Percentiles rank a stretch among this genome's conserved stretches.
These are phyloP conservation scores for Blastobotrys ciferrii DNA, from an alignment of 1,139 yeast genomes.

Conservation along the genomic window DNA sequence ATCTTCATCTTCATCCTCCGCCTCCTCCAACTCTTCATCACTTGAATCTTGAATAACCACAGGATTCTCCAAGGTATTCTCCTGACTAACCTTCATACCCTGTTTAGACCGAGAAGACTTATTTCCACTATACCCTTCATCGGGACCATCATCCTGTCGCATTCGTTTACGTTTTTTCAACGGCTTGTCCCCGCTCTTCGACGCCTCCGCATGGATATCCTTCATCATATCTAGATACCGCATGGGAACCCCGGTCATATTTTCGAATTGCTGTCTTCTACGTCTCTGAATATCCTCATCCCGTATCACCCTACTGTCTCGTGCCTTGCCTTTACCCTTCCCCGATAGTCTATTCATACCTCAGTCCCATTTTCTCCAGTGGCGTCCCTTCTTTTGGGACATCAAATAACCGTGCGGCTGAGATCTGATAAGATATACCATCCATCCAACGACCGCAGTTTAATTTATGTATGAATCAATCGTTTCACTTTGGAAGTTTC, in stretches of 20 bases:
- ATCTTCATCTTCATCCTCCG: conserved; percentile 26
- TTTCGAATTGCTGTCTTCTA: conserved; percentile 12
- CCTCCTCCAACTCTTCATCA: conserved; percentile 14
- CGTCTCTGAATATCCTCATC: background rate
- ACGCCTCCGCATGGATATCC: conserved; percentile 33
- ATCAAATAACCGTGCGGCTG: conserved; percentile 2
- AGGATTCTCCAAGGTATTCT: background rate
- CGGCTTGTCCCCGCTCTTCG: conserved; percentile 23
- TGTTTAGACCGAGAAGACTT: background rate
- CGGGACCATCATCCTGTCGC: conserved; percentile 74
- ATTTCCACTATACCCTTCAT: conserved; percentile 31
- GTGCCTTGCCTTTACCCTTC: conserved; percentile 6
- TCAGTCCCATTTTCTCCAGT: background rate
- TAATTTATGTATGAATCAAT: too few relatives aligned
- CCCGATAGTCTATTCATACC: conserved; percentile 1
- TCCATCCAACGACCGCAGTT: too few relatives aligned
- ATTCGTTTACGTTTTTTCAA: conserved; percentile 34
- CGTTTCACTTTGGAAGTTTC: too few relatives aligned
- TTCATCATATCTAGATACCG: conserved; percentile 41
- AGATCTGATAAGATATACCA: background rate
- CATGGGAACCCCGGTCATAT: conserved; percentile 33
- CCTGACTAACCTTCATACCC: too few relatives aligned
- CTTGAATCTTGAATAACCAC: background rate
- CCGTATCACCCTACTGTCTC: background rate
- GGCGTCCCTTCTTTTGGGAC: conserved; percentile 1